Evolutionary conservation across 371 early-diverging fungal genomes (phyloP).

Genomic region (Syncephalastrum sp.): DNA sequence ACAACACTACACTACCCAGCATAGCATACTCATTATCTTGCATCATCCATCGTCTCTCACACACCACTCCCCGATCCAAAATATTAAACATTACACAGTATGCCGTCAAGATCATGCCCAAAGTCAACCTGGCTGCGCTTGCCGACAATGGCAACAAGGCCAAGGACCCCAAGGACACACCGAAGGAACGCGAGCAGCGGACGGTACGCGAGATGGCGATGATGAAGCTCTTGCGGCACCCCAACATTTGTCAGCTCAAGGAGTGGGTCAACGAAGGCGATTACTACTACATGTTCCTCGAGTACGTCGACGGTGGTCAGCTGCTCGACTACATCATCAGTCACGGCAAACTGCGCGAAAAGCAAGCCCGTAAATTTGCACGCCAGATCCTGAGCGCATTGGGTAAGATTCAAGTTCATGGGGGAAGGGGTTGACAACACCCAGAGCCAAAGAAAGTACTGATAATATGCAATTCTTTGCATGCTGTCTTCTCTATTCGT

Average conservation of each 20-base stretch:
- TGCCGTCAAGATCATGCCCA: constrained; percentile 54
- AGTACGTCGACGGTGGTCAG: constrained; percentile 76
- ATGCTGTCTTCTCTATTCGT: background rate
- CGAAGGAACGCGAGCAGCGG: constrained; percentile 63
- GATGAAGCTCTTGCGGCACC: constrained; percentile 80
- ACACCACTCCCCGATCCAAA: background rate
- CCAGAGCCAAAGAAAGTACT: background rate
- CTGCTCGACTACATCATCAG: constrained; percentile 78
- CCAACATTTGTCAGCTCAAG: constrained; percentile 66
- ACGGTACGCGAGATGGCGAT: constrained; percentile 81
- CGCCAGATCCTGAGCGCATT: constrained; percentile 83
- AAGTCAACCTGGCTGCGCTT: constrained; percentile 26
- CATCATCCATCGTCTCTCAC: background rate
- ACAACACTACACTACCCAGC: background rate
- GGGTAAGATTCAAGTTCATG: constrained; percentile 19
- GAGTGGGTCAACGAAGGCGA: constrained; percentile 73
- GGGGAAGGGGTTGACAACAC: no score
- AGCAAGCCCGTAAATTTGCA: constrained; percentile 72
- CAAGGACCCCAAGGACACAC: constrained; percentile 49
- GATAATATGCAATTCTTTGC: background rate
- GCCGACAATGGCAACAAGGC: constrained; percentile 10
- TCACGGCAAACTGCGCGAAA: constrained; percentile 65
- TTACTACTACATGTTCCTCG: constrained; percentile 88
- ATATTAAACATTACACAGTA: constrained; percentile 21
- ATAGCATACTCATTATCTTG: constrained; percentile 1